Evolutionary conservation across 2,329 filamentous ascomycete genomes (phyloP).

Genomic region (Cyanodermella asteris): DNA sequence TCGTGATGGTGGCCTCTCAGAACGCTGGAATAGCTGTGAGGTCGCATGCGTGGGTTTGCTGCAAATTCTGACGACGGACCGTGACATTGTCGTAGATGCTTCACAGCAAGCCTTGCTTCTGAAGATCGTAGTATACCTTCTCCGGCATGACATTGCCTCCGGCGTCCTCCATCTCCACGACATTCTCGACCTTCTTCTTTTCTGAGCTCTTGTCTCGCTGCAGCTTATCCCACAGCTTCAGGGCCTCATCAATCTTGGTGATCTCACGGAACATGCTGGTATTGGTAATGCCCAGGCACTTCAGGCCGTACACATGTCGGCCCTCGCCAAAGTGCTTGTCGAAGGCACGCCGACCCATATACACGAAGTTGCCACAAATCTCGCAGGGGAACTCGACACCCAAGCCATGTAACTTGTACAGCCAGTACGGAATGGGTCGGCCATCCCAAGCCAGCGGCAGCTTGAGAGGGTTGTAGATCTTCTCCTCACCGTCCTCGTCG

Average conservation of each 20-base stretch:
- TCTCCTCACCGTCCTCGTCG: conserved; percentile 52
- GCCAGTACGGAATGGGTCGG: conserved; percentile 96
- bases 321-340: conserved; percentile 98
- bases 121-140: conserved; percentile 89
- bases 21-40: too few relatives aligned
- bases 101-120: conserved; percentile 61
- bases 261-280: conserved; percentile 86
- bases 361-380: conserved; percentile 96
- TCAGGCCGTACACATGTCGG: conserved; percentile 77
- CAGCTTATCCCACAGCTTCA: conserved; percentile 82
- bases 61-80: too few relatives aligned
- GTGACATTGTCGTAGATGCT: background rate
- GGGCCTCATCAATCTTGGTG: conserved; percentile 70
- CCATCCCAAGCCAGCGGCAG: conserved; percentile 93
- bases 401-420: conserved; percentile 88
- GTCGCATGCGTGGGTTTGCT: too few relatives aligned
- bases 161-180: conserved; percentile 96
- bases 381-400: conserved; percentile 92
- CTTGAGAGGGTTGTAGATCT: conserved; percentile 91
- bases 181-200: conserved; percentile 52
- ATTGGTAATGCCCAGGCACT: conserved; percentile 83
- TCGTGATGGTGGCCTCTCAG: too few relatives aligned
- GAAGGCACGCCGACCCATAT: conserved; percentile 87
- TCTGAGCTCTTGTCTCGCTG: conserved; percentile 63
- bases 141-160: conserved; percentile 98